Base-by-base conservation (phyloP, 768 basidiomycete genomes). In the Leccinellum luteum region DNA sequence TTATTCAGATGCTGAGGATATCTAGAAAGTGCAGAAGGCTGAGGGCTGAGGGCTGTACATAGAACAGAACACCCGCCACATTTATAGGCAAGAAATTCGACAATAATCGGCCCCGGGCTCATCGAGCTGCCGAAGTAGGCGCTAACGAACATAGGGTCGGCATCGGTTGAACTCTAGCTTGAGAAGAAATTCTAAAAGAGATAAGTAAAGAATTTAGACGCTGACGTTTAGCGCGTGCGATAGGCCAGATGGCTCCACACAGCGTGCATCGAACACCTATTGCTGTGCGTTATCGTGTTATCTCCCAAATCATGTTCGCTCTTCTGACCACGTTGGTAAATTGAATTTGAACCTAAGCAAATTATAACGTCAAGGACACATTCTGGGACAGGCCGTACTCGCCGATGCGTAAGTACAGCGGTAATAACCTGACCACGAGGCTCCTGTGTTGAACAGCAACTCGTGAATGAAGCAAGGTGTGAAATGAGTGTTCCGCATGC, bases 351-450 rank as follows among this genome's bases (percentile, higher is more conserved):
- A n/a, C 6, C 48, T 15, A 21, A 43, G 31, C n/a, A 32, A 31
- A 30, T 21, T 47, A 53, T 53, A 51, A 61, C 53, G 50, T 60
- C 47, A 59, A 44, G 34, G 32, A n/a, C 28, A 6, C 14, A 14
- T 41, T 52, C 34, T 45, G 23, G 30, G 27, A 38, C 23, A 47
- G 28, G 14, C 9, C 12, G 14, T 9, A 23, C 28, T 32, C 9
- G 12, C 19, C 38, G 30, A n/a, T 59, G 27, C 43, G 47, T 30
- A 21, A 14, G 3, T 23, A n/a, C 1, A 43, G 48, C 27, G 23
- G 23, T 7, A 47, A 67, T 55, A 41, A 34, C 48, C 50, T 9
- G 21, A 25, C 30, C 59, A 55, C 32, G 56, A 55, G 58, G 54
- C 19, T 19, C 23, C 28, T 9, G 21, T 48, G 19, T 27, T 25